Evolutionary conservation across 306 rosid species (phyloP).

Genomic region (Begonia masoniana): DNA sequence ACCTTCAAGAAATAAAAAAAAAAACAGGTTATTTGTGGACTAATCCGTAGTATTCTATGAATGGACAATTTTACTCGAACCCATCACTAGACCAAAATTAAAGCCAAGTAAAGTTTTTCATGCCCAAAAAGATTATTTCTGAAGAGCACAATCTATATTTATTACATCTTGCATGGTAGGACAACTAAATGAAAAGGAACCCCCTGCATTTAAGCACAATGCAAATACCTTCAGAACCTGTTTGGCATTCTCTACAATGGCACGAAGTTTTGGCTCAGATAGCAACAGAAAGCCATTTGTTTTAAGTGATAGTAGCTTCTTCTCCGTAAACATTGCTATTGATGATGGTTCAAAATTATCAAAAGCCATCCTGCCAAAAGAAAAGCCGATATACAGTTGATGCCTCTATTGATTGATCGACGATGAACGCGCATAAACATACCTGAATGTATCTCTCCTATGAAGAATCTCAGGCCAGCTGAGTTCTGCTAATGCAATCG

Average conservation of each 20-base stretch:
- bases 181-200: too few relatives aligned
- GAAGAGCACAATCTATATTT: too few relatives aligned
- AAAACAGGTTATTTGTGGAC: constrained; percentile 2
- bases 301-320: constrained; percentile 42
- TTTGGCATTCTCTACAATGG: constrained; percentile 72
- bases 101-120: too few relatives aligned
- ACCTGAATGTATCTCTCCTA: constrained; percentile 68
- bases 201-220: too few relatives aligned
- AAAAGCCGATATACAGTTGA: constrained; percentile 1
- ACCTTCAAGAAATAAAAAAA: constrained; percentile 27
- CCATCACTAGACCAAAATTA: too few relatives aligned
- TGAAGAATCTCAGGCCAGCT: constrained; percentile 67
- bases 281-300: constrained; percentile 51
- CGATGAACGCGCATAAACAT: neutral
- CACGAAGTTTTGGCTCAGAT: constrained; percentile 83
- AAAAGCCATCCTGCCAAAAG: constrained; percentile 44
- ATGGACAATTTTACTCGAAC: too few relatives aligned
- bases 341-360: constrained; percentile 64
- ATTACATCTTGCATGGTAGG: too few relatives aligned
- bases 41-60: too few relatives aligned
- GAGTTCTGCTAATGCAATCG: constrained; percentile 84
- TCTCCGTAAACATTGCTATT: constrained; percentile 52
- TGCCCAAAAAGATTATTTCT: too few relatives aligned
- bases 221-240: constrained; percentile 58
- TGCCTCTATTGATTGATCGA: too few relatives aligned